These are phyloP conservation scores for Spathaspora passalidarum DNA, from an alignment of 805 yeast species.

Conservation along the genomic window DNA sequence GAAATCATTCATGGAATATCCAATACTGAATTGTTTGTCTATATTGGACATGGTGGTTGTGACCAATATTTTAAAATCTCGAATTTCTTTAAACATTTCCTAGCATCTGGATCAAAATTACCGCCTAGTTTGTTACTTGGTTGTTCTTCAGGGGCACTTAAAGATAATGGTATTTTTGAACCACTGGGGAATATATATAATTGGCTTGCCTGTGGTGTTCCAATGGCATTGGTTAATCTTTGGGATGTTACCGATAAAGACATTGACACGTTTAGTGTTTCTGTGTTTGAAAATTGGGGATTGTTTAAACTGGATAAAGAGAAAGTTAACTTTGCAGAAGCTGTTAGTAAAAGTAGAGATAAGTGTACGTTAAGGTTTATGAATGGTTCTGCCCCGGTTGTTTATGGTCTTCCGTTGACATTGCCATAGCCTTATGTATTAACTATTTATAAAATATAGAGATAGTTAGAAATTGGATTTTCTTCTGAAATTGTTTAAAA, in stretches of 20 bases:
- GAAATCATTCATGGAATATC: slow-evolving; percentile 45
- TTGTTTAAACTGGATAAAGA: slow-evolving; percentile 28
- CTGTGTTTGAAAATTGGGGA: slow-evolving; percentile 67
- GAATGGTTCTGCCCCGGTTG: slow-evolving; percentile 91
- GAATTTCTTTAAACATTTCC: slow-evolving; percentile 33
- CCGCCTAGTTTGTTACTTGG: slow-evolving; percentile 77
- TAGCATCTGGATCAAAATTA: slow-evolving; percentile 18
- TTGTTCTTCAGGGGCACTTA: slow-evolving; percentile 80
- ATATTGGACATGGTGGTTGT: slow-evolving; percentile 97
- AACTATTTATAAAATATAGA: background rate
- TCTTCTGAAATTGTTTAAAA: background rate
- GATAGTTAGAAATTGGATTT: background rate
- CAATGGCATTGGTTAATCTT: slow-evolving; percentile 77
- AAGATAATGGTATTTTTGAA: slow-evolving; percentile 56
- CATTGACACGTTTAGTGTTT: slow-evolving; percentile 71
- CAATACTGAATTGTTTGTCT: slow-evolving; percentile 52
- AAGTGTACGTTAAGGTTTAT: slow-evolving; percentile 67
- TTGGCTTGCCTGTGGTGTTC: slow-evolving; percentile 77
- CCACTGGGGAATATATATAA: slow-evolving; percentile 75
- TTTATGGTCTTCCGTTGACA: slow-evolving; percentile 78
- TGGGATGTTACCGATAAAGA: slow-evolving; percentile 99
- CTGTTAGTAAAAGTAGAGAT: slow-evolving; percentile 61
- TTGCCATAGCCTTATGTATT: background rate
- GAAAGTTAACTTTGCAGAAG: slow-evolving; percentile 42
- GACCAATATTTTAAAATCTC: slow-evolving; percentile 69